phyloP scores from a whole-genome alignment of 225 moss, liverwort and hornwort genomes.

The Thuidium tamariscinum region DNA sequence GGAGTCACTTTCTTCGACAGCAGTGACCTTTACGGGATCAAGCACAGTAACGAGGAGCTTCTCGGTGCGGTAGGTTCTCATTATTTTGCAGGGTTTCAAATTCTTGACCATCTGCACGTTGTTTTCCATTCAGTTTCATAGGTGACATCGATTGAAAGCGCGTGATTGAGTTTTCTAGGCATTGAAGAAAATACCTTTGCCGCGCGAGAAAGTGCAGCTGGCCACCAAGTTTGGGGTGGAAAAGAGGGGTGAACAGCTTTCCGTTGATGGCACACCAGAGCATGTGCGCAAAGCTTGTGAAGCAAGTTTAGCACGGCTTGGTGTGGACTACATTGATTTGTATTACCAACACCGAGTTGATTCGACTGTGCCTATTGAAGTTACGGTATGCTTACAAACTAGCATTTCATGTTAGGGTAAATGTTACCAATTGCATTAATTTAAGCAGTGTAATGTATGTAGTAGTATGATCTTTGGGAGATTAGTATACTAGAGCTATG shows the following conservation, averaged over 20 bases:
- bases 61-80: conserved; percentile 13
- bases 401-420: neutral
- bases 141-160: neutral
- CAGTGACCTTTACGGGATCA: conserved; percentile 16
- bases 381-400: conserved; percentile 17
- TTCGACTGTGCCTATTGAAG: conserved; percentile 35
- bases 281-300: conserved; percentile 37
- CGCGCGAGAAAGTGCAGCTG: conserved; percentile 38
- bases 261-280: conserved; percentile 8
- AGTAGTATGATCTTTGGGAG: neutral
- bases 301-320: conserved; percentile 42
- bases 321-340: conserved; percentile 51
- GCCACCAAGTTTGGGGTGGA: conserved; percentile 39
- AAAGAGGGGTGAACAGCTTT: neutral
- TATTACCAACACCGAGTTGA: conserved; percentile 51
- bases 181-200: conserved; percentile 11
- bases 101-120: neutral
- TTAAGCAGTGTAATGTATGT: neutral
- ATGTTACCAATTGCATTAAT: neutral
- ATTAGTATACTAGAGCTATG: neutral
- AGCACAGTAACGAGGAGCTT: conserved; percentile 19
- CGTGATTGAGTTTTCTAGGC: neutral
- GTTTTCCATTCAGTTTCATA: neutral
- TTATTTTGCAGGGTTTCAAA: neutral
- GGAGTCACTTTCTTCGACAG: conserved; percentile 50